Percentiles rank a stretch among this genome's conserved stretches.
phyloP scores from a whole-genome alignment of 352 stramenopile species.

The Phytophthora hybrid region DNA sequence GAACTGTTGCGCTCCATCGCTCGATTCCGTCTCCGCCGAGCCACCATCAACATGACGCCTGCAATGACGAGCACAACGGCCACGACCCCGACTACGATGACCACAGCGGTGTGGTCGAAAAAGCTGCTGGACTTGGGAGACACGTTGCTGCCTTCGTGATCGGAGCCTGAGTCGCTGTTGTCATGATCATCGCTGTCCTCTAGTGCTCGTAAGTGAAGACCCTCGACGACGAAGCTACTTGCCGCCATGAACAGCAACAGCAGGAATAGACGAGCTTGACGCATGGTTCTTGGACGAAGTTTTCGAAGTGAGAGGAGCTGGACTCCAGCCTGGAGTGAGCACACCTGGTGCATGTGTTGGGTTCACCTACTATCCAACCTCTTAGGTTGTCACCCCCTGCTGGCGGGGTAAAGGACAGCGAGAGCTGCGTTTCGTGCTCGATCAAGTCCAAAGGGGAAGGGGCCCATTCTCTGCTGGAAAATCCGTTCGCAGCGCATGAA shows the following conservation, averaged over 20 bases:
- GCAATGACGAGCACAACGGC: conserved; percentile 18
- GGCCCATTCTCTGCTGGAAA: conserved; percentile 23
- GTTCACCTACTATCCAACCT: conserved; percentile 20
- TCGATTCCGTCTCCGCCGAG: conserved; percentile 19
- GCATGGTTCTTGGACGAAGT: conserved; percentile 18
- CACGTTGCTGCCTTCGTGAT: conserved; percentile 1
- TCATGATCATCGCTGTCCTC: conserved; percentile 6
- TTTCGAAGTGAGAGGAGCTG: conserved; percentile 4
- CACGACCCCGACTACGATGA: conserved; percentile 26
- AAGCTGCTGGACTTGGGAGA: conserved; percentile 15
- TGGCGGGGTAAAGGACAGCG: conserved; percentile 21
- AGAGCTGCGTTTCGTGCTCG: conserved; percentile 23
- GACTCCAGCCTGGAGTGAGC: no score
- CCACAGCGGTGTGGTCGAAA: conserved; percentile 28
- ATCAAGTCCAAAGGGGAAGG: conserved; percentile 20
- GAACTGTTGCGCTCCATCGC: conserved; percentile 33
- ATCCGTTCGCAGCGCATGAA: conserved; percentile 19
- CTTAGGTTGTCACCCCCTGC: not conserved
- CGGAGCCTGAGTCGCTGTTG: conserved; percentile 6
- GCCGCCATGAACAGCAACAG: conserved; percentile 5
- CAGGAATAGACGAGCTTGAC: not conserved
- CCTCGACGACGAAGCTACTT: conserved; percentile 10
- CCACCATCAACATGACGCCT: conserved; percentile 27
- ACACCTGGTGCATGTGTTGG: conserved; percentile 2
- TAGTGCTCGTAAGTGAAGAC: conserved; percentile 13